Conservation (phyloP, 2,329 filamentous ascomycete genomes). For the Cordyceps tenuipes region DNA sequence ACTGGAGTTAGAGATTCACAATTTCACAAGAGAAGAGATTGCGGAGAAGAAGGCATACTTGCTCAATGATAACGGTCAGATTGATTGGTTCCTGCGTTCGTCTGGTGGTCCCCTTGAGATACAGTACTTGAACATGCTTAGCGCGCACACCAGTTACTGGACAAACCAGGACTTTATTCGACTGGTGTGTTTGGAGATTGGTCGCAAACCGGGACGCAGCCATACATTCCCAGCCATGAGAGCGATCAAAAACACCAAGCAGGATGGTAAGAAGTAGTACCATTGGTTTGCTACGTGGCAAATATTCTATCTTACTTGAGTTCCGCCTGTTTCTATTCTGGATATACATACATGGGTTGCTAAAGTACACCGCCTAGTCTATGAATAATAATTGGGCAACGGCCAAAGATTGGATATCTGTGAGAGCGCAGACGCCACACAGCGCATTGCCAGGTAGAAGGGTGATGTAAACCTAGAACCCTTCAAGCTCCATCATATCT, state of each 20-base stretch:
- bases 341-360: neutral
- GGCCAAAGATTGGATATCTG: neutral
- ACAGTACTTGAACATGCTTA: conserved; percentile 94
- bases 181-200: conserved; percentile 82
- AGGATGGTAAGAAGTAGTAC: conserved; percentile 14
- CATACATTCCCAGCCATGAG: conserved; percentile 50
- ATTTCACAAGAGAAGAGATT: conserved; percentile 86
- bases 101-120: conserved; percentile 84
- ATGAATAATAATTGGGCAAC: neutral
- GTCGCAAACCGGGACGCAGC: conserved; percentile 60
- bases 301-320: neutral
- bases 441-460: neutral
- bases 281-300: neutral
- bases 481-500: conserved; percentile 46
- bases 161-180: conserved; percentile 77
- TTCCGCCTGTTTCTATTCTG: neutral
- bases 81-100: conserved; percentile 81
- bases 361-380: neutral
- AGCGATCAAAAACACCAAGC: conserved; percentile 45
- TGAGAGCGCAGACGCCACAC: neutral
- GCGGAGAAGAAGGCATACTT: conserved; percentile 81
- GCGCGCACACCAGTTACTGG: conserved; percentile 95
- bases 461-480: conserved; percentile 12
- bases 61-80: conserved; percentile 92
- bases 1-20: conserved; percentile 90